These are phyloP conservation scores for Diaporthe eres DNA, from an alignment of 2,329 filamentous ascomycete genomes.

Conservation along the genomic window DNA sequence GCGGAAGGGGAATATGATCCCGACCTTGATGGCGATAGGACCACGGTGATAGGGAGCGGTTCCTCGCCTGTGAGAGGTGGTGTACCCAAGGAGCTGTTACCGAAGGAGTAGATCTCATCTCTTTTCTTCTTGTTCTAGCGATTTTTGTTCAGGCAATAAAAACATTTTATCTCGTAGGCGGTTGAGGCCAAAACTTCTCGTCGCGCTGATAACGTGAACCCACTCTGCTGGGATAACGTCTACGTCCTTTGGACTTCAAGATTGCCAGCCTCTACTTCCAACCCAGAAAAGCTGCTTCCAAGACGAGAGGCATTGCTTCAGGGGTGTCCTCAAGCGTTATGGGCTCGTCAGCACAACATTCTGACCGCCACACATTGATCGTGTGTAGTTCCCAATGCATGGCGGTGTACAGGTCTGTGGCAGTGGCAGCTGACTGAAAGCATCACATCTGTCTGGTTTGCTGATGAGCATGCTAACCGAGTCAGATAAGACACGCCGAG, in stretches of 20 bases:
- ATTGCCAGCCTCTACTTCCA: background rate
- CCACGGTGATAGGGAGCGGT: conserved; percentile 25
- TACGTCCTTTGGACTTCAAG: background rate
- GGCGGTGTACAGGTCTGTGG: background rate
- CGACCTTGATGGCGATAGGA: conserved; percentile 39
- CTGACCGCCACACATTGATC: background rate
- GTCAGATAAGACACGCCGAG: background rate
- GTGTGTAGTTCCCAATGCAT: background rate
- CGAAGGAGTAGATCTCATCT: conserved; percentile 21
- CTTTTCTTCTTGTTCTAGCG: conserved; percentile 12
- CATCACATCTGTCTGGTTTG: background rate
- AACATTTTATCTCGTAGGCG: conserved; percentile 11
- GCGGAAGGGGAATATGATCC: conserved; percentile 38
- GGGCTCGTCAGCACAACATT: background rate
- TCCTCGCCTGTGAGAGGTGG: conserved; percentile 15
- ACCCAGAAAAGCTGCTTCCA: background rate
- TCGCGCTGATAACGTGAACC: background rate
- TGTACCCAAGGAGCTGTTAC: conserved; percentile 18
- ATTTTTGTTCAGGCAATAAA: conserved; percentile 13
- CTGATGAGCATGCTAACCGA: background rate
- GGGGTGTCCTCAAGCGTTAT: background rate
- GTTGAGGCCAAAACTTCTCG: background rate
- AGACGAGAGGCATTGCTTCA: background rate
- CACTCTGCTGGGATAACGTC: background rate
- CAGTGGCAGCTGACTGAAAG: background rate